phyloP scores from a whole-genome alignment of 78 protist genomes.

The Capsaspora owczarzaki region DNA sequence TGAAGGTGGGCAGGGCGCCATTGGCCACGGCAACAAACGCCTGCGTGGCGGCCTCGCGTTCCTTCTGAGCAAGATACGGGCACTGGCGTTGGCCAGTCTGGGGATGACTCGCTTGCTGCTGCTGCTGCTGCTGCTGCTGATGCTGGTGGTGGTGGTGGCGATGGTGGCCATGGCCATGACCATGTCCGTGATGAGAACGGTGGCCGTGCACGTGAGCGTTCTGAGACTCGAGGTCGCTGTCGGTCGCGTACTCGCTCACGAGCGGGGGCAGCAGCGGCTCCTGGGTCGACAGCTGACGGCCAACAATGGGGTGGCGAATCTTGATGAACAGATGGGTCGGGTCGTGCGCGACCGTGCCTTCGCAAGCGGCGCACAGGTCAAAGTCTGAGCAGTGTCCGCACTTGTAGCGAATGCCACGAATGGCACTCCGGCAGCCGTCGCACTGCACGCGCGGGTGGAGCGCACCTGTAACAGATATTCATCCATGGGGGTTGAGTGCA shows the following conservation, averaged over 20 bases:
- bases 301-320: not conserved
- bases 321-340: not conserved
- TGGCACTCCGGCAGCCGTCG: not conserved
- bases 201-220: not conserved
- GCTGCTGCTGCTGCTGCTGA: not conserved
- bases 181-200: not conserved
- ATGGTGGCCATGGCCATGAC: not conserved
- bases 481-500: too few relatives aligned
- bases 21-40: too few relatives aligned
- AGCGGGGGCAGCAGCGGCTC: too few relatives aligned
- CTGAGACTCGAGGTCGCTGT: not conserved
- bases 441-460: not conserved
- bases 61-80: too few relatives aligned
- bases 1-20: too few relatives aligned
- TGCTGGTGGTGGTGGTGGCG: not conserved
- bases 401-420: slow-evolving; percentile 35
- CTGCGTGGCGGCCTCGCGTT: too few relatives aligned
- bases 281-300: too few relatives aligned
- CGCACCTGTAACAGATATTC: too few relatives aligned
- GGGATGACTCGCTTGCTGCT: too few relatives aligned
- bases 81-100: too few relatives aligned
- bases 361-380: slow-evolving; percentile 31
- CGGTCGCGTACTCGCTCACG: too few relatives aligned
- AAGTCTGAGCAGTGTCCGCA: slow-evolving; percentile 31
- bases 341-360: not conserved